A percentile compares a stretch with the other conserved stretches of the same genome.
Evolutionary conservation across 2,329 filamentous ascomycete genomes (phyloP).

Genomic region (Verticillium nubilum): DNA sequence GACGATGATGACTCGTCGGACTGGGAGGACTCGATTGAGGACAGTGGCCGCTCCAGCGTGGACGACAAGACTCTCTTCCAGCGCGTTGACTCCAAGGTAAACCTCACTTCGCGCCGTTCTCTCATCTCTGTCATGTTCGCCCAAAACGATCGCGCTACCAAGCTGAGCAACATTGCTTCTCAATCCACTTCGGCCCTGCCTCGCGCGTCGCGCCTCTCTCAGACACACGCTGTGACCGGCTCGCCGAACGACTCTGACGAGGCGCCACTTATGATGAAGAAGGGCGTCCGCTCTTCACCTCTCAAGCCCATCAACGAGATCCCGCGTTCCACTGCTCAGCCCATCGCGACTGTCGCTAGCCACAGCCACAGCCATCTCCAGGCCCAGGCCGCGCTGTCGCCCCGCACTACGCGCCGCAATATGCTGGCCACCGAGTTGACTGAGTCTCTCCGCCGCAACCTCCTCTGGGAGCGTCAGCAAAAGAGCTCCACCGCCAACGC

Average conservation of each 20-base stretch:
- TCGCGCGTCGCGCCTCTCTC: slow-evolving; percentile 48
- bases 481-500: slow-evolving; percentile 86
- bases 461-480: slow-evolving; percentile 93
- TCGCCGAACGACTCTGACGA: slow-evolving; percentile 58
- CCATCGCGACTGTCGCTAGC: slow-evolving; percentile 65
- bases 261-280: slow-evolving; percentile 59
- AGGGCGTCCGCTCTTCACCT: slow-evolving; percentile 41
- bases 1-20: slow-evolving; percentile 60
- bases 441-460: slow-evolving; percentile 82
- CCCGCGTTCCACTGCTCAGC: slow-evolving; percentile 64
- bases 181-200: slow-evolving; percentile 65
- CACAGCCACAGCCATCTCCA: slow-evolving; percentile 49
- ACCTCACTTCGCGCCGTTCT: slow-evolving; percentile 80
- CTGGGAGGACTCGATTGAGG: slow-evolving; percentile 65
- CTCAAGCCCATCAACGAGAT: slow-evolving; percentile 55
- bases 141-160: slow-evolving; percentile 66
- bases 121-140: slow-evolving; percentile 84
- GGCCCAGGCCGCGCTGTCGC: slow-evolving; percentile 76
- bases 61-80: slow-evolving; percentile 80
- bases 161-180: slow-evolving; percentile 63
- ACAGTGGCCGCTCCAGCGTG: slow-evolving; percentile 77
- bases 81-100: slow-evolving; percentile 81
- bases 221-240: slow-evolving; percentile 34
- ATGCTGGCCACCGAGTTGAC: slow-evolving; percentile 96
- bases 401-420: slow-evolving; percentile 84